phyloP scores from a whole-genome alignment of 768 basidiomycete species.

The Mycena capillaripes region DNA sequence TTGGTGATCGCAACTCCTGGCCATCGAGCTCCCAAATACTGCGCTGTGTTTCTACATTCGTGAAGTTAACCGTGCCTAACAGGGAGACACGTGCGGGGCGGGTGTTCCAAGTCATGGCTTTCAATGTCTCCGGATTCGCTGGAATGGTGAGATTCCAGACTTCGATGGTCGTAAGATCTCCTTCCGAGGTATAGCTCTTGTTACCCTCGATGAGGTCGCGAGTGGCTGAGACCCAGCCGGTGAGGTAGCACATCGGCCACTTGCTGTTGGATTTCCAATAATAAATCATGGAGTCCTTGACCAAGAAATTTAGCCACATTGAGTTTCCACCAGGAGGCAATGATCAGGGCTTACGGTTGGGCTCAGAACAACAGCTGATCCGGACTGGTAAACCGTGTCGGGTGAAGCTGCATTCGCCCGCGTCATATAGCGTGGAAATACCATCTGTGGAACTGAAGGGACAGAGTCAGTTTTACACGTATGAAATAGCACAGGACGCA shows the following conservation, averaged over 20 bases:
- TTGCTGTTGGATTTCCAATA: conserved; percentile 29
- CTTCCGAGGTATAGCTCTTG: conserved; percentile 32
- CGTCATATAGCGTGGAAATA: conserved; percentile 23
- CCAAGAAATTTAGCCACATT: background rate
- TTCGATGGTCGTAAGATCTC: conserved; percentile 33
- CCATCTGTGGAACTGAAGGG: conserved; percentile 21
- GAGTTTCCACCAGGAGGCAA: background rate
- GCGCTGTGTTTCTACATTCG: conserved; percentile 15
- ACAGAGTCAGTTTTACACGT: background rate
- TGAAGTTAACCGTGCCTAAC: conserved; percentile 33
- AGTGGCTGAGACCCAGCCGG: conserved; percentile 22
- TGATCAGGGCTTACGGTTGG: conserved; percentile 10
- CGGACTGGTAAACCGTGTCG: conserved; percentile 17
- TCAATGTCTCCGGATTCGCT: background rate
- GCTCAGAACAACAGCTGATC: conserved; percentile 24
- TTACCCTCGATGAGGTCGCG: conserved; percentile 21
- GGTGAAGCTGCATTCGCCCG: conserved; percentile 26
- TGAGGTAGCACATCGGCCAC: conserved; percentile 31
- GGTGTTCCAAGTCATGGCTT: conserved; percentile 34
- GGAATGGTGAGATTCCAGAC: conserved; percentile 36
- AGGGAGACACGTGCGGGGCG: conserved; percentile 34
- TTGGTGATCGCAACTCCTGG: conserved; percentile 28
- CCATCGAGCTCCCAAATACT: conserved; percentile 12
- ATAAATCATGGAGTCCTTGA: conserved; percentile 39
- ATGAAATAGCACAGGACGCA: background rate